Percentiles rank a stretch among this genome's conserved stretches.
phyloP scores from a whole-genome alignment of 164 flowering plant species.

The Sextonia rubra region DNA sequence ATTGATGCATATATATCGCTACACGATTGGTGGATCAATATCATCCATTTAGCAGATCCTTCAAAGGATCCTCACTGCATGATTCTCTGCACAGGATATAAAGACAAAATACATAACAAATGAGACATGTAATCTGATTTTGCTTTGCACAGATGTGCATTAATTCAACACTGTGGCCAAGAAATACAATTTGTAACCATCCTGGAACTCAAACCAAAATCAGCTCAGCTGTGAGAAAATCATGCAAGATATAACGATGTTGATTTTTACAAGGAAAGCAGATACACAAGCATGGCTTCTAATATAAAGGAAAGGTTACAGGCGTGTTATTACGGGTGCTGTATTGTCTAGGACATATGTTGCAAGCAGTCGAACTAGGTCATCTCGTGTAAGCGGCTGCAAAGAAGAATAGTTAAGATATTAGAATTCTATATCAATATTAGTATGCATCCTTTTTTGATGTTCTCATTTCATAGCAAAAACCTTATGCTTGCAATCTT shows the following conservation, averaged over 20 bases:
- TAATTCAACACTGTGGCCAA: not conserved
- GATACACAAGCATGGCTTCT: not conserved
- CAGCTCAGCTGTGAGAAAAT: not conserved
- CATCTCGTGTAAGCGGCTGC: conserved; percentile 13
- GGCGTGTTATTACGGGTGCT: not conserved
- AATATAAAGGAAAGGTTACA: too few relatives aligned
- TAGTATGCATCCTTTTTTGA: too few relatives aligned
- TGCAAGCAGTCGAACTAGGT: conserved; percentile 10
- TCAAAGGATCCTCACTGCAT: too few relatives aligned
- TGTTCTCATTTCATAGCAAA: too few relatives aligned
- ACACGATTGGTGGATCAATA: too few relatives aligned
- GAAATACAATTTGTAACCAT: not conserved
- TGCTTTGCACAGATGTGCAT: not conserved
- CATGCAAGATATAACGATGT: not conserved
- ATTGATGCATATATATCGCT: too few relatives aligned
- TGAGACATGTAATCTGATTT: not conserved
- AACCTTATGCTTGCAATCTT: too few relatives aligned
- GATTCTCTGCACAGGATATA: not conserved
- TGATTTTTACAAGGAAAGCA: not conserved
- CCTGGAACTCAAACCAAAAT: not conserved
- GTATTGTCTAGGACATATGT: conserved; percentile 7
- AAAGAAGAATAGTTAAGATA: not conserved
- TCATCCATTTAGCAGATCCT: too few relatives aligned
- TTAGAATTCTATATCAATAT: not conserved
- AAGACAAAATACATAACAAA: not conserved